Conservation (phyloP, 352 stramenopile species). For the Phytophthora chlamydospora region DNA sequence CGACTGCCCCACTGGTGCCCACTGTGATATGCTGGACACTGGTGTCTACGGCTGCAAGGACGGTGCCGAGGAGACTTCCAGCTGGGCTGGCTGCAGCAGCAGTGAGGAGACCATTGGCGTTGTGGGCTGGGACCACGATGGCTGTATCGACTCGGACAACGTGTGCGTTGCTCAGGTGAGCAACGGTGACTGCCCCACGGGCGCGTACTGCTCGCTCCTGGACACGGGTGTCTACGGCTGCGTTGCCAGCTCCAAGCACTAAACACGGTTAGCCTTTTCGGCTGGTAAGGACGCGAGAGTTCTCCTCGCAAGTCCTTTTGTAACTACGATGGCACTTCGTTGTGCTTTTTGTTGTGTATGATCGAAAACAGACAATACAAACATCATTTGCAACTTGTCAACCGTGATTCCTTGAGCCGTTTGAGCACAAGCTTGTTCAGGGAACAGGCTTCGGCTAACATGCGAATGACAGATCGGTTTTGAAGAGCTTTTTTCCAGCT, state of each 20-base stretch:
- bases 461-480: neutral
- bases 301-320: conserved; percentile 10
- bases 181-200: conserved; percentile 22
- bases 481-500: neutral
- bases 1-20: conserved; percentile 18
- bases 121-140: conserved; percentile 40
- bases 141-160: conserved; percentile 41
- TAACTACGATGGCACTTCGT: conserved; percentile 10
- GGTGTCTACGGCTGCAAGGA: conserved; percentile 32
- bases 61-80: conserved; percentile 6
- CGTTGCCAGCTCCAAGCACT: conserved; percentile 17
- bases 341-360: conserved; percentile 12
- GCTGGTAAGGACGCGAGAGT: conserved; percentile 6
- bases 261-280: conserved; percentile 11
- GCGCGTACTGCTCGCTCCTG: too few species aligned
- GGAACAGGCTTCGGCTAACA: too few species aligned
- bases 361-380: conserved; percentile 14
- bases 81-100: conserved; percentile 6
- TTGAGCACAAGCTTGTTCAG: too few species aligned
- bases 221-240: too few species aligned
- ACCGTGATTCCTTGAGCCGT: too few species aligned
- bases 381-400: conserved; percentile 13
- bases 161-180: conserved; percentile 25
- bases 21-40: conserved; percentile 25
- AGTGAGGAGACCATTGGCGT: conserved; percentile 23